Base-by-base conservation (phyloP, 257 asterid genomes). In the Fraxinus americana region DNA sequence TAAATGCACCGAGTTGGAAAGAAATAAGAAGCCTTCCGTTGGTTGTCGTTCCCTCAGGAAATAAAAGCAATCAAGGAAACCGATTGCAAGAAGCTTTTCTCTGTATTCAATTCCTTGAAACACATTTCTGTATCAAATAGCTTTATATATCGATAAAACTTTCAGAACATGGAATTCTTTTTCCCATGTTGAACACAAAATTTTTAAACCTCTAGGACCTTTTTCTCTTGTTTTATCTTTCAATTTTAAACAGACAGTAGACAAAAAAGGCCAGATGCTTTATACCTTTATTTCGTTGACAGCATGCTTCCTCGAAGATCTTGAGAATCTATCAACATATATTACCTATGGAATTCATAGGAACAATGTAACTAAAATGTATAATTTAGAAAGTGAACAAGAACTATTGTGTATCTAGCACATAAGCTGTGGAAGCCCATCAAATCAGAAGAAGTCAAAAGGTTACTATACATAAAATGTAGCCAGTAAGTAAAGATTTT, bases 1-100 rank as follows among this genome's bases (percentile, higher is more conserved):
- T 91, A 88, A 96, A 96, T 25, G 98, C 99, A 77, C 99, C 99
- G 39, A 92, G 96, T 86, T 96, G 97, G 85, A 96, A 96, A 43
- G 99, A 93, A 80, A 96, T 84, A 77, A 93, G 81, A 72, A 77
- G 89, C 89, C 97, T 96, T 87, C 98, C 99, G 69, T 91, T 96
- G 89, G 91, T 94, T n/a, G 99, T 96, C 21, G 98, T 96, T 86
- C 99, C 99, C 90, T 96, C 99, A 0, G 98, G 99, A 93, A 96
- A 96, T 91, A 96, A 90, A 86, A 96, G 97, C 87, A 96, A 84
- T 71, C 94, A 92, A 76, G 99, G 97, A 89, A 87, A 96, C 85
- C 67, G 91, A 83, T 85, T 77, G 89, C 85, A 77, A 77, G 98
- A 96, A 78, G 97, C 97, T 84, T 94, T 96, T 90, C 98, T 94